These are phyloP conservation scores for Tilletia indica DNA, from an alignment of 1,284 basidiomycete genomes.

Conservation along the genomic window DNA sequence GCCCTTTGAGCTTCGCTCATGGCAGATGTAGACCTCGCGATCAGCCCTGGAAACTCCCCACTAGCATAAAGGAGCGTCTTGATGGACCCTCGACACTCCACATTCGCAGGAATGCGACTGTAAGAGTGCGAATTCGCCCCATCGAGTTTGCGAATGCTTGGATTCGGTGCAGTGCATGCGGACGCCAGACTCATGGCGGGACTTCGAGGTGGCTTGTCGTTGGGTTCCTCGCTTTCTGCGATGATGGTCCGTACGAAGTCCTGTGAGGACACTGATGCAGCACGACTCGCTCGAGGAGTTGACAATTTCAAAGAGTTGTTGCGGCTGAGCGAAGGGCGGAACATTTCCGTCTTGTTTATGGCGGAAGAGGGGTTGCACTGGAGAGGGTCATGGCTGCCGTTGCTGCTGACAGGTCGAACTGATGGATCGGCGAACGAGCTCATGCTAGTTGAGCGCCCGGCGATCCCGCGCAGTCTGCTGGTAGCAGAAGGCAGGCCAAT, in stretches of 20 bases:
- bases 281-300: too few species aligned
- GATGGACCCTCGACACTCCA: not conserved
- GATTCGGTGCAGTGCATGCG: too few species aligned
- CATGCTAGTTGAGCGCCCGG: not conserved
- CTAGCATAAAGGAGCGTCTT: not conserved
- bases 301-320: too few species aligned
- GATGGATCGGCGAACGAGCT: not conserved
- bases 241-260: too few species aligned
- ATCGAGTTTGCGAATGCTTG: too few species aligned
- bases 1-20: not conserved
- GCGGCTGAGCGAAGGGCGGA: too few species aligned
- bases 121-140: too few species aligned
- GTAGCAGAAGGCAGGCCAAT: not conserved
- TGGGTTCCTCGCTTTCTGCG: too few species aligned
- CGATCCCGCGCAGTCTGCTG: not conserved
- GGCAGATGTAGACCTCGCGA: not conserved
- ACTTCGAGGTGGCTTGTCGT: too few species aligned
- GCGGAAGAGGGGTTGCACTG: not conserved
- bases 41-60: not conserved
- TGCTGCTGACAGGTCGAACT: not conserved
- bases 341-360: not conserved
- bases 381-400: not conserved
- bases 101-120: not conserved
- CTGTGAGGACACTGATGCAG: too few species aligned
- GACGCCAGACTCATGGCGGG: too few species aligned